A percentile compares a stretch with the other conserved stretches of the same genome.
These are phyloP conservation scores for Scheffersomyces lignicola DNA, from an alignment of 1,139 yeast genomes.

Conservation along the genomic window DNA sequence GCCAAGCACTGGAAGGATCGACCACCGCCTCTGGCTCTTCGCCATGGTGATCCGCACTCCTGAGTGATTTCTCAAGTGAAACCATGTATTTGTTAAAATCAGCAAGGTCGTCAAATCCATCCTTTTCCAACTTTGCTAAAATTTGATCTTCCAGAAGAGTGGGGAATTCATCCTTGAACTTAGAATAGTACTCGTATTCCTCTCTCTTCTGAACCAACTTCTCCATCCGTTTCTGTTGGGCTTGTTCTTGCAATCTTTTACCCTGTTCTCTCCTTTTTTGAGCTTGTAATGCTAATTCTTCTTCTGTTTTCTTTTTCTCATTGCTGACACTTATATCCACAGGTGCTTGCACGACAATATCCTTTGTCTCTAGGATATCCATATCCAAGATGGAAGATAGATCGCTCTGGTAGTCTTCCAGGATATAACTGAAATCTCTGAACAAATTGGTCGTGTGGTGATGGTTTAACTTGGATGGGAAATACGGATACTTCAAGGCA, in stretches of 20 bases:
- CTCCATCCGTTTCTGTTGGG: constrained; percentile 79
- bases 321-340: constrained; percentile 47
- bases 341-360: constrained; percentile 83
- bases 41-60: constrained; percentile 64
- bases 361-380: constrained; percentile 63
- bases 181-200: constrained; percentile 70
- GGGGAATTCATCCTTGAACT: constrained; percentile 54
- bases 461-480: constrained; percentile 70
- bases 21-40: constrained; percentile 44
- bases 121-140: constrained; percentile 55
- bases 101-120: constrained; percentile 74
- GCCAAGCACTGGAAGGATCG: constrained; percentile 63
- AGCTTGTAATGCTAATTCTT: constrained; percentile 74
- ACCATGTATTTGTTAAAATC: constrained; percentile 70
- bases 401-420: constrained; percentile 67
- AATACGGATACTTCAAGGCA: constrained; percentile 85
- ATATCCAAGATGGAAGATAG: constrained; percentile 56
- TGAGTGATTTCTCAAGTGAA: constrained; percentile 68
- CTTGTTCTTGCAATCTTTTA: constrained; percentile 86
- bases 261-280: constrained; percentile 87
- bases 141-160: constrained; percentile 44
- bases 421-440: constrained; percentile 76
- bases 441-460: constrained; percentile 68
- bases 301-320: constrained; percentile 76
- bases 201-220: constrained; percentile 78